A percentile compares a stretch with the other conserved stretches of the same genome.
These are phyloP conservation scores for Saturnispora kantuleensis DNA, from an alignment of 805 yeast genomes.

Conservation along the genomic window DNA sequence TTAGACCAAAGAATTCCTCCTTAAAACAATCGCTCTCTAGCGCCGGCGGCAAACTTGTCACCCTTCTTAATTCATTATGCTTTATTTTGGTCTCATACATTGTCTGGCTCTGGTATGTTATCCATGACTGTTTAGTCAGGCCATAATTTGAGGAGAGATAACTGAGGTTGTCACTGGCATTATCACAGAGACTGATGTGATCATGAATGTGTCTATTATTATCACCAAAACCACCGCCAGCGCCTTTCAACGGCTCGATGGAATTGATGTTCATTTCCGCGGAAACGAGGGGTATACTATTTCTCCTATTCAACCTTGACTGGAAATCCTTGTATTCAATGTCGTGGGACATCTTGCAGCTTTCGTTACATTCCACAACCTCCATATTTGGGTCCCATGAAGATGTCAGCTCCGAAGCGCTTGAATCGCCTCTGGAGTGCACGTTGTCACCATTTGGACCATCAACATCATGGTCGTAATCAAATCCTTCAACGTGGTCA, in stretches of 20 bases:
- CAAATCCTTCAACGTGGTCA: constrained; percentile 14
- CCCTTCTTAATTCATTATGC: constrained; percentile 1
- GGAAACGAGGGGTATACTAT: constrained; percentile 30
- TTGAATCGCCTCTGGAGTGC: too few relatives aligned
- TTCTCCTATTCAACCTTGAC: constrained; percentile 26
- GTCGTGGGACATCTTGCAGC: constrained; percentile 11
- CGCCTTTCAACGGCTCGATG: constrained; percentile 8
- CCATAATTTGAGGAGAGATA: not conserved
- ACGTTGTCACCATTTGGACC: not conserved
- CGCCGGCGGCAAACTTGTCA: constrained; percentile 1
- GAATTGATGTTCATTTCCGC: constrained; percentile 25
- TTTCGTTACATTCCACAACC: not conserved
- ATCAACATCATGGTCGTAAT: constrained; percentile 13
- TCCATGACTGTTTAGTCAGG: constrained; percentile 5
- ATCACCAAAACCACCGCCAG: constrained; percentile 4
- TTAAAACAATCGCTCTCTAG: not conserved
- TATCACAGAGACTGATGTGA: not conserved
- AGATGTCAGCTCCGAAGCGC: too few relatives aligned
- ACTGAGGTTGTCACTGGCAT: constrained; percentile 3
- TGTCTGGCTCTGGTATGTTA: constrained; percentile 5
- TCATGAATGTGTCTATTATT: constrained; percentile 9
- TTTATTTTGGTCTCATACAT: constrained; percentile 2
- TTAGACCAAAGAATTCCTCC: constrained; percentile 3
- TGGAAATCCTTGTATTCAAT: constrained; percentile 16
- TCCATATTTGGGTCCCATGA: not conserved